Evolutionary conservation across 176 grass and related monocot species (phyloP), one percentile per base, ranked within the genome.

Genomic region (Elaeis guineensis): DNA sequence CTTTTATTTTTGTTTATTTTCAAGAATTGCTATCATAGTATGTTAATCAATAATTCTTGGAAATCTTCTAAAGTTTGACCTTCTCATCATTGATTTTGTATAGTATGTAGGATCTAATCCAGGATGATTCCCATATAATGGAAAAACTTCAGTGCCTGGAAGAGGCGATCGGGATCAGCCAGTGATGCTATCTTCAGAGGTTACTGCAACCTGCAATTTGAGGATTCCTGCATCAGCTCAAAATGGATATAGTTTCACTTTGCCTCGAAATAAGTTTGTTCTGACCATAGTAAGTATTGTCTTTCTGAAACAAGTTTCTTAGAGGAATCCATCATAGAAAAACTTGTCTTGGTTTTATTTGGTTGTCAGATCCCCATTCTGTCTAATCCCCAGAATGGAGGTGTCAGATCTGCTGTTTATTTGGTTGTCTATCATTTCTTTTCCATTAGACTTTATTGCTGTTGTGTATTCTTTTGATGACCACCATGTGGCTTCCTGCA

Each of bases 211-310:
- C 50, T 71, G 55, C 68, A 23, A 48, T 62, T 62, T 59, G 18
- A 28, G 59, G 8, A 62, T 72, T 48, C 76, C 52, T 26, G 30
- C 74, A 51, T 28, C 79, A 51, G 77, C 74, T 69, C 71, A 61
- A 70, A 82, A 51, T 44, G 81, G 77, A 56, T 70, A 49, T 57
- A 69, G 60, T 80, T 89, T 95, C 65, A 78, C 73, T 72, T 77
- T 80, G 65, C 79, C 85, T 58, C 85, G 85, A 72, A 95, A 89
- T 62, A 80, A 82, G 90, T 95, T 51, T 25, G 26, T 28, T 74
- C 28, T 17, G 22, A 35, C 1, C 32, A 2, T 35, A 8, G 32
- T 9, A 6, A 23, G 23, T 23, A 23, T 9, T 35, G 32, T 35
- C 7, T 35, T 35, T 35, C 6, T 9, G 32, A 35, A 35, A 35